Percentiles rank a stretch among this genome's conserved stretches.
Conservation (phyloP, 495 filamentous ascomycete genomes). For the Physcia stellaris region DNA sequence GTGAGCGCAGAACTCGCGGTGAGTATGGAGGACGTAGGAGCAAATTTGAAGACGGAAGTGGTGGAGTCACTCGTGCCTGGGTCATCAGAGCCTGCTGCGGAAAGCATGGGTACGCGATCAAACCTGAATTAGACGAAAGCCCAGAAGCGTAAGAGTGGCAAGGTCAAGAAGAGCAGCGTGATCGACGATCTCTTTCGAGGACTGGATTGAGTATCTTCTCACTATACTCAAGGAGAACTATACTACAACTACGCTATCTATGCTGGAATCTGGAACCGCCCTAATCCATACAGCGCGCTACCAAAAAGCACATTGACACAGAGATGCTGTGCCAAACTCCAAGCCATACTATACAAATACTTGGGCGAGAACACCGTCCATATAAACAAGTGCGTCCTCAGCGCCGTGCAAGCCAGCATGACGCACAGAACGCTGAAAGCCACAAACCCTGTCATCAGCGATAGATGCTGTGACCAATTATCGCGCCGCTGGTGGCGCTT, state of each 20-base stretch:
- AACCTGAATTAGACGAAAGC: slow-evolving; percentile 4
- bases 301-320: slow-evolving; percentile 48
- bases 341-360: slow-evolving; percentile 81
- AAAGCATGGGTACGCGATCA: too few species aligned
- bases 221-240: slow-evolving; percentile 3
- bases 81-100: background rate
- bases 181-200: slow-evolving; percentile 7
- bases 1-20: too few species aligned
- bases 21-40: too few species aligned
- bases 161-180: too few species aligned
- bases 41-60: too few species aligned
- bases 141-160: too few species aligned
- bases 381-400: slow-evolving; percentile 88
- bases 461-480: slow-evolving; percentile 41
- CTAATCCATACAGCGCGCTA: too few species aligned
- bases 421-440: slow-evolving; percentile 49
- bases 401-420: slow-evolving; percentile 73
- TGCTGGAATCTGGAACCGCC: slow-evolving; percentile 38
- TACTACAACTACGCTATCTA: background rate
- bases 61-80: too few species aligned
- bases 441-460: slow-evolving; percentile 52
- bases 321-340: slow-evolving; percentile 72
- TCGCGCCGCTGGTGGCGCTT: slow-evolving; percentile 18
- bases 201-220: slow-evolving; percentile 6
- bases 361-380: slow-evolving; percentile 99